Evolutionary conservation across 257 asterid species (phyloP).

Genomic region (Nicotiana noctiflora): DNA sequence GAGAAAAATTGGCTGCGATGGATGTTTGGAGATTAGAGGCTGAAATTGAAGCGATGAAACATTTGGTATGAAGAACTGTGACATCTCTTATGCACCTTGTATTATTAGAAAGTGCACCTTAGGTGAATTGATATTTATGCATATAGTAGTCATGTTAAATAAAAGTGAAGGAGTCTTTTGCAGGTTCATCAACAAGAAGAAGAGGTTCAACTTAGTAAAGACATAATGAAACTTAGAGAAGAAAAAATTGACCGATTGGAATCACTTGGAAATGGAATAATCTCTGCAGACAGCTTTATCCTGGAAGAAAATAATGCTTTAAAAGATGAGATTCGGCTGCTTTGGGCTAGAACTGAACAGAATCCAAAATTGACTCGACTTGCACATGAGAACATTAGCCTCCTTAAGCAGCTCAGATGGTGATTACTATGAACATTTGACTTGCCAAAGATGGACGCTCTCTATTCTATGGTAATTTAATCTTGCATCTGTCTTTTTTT

Average conservation of each 20-base stretch:
- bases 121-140: not conserved
- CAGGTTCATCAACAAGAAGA: slow-evolving; percentile 51
- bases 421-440: slow-evolving; percentile 17
- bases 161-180: not conserved
- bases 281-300: slow-evolving; percentile 40
- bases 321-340: slow-evolving; percentile 46
- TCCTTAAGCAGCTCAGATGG: slow-evolving; percentile 41
- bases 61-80: slow-evolving; percentile 30
- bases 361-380: slow-evolving; percentile 38
- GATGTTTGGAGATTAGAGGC: slow-evolving; percentile 46
- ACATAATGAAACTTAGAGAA: slow-evolving; percentile 48
- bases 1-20: slow-evolving; percentile 43
- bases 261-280: slow-evolving; percentile 37
- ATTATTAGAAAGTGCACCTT: slow-evolving; percentile 2
- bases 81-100: not conserved
- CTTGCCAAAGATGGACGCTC: slow-evolving; percentile 5
- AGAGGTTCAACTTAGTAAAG: slow-evolving; percentile 44
- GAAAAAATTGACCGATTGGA: slow-evolving; percentile 50
- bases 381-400: slow-evolving; percentile 43
- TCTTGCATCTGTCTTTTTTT: slow-evolving; percentile 12
- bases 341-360: slow-evolving; percentile 32
- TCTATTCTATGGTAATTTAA: slow-evolving; percentile 1
- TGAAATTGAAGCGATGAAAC: slow-evolving; percentile 43
- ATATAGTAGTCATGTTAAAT: not conserved
- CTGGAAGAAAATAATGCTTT: slow-evolving; percentile 44